Conservation (phyloP, 805 yeast genomes). For the Wickerhamiella sergipiensis region DNA sequence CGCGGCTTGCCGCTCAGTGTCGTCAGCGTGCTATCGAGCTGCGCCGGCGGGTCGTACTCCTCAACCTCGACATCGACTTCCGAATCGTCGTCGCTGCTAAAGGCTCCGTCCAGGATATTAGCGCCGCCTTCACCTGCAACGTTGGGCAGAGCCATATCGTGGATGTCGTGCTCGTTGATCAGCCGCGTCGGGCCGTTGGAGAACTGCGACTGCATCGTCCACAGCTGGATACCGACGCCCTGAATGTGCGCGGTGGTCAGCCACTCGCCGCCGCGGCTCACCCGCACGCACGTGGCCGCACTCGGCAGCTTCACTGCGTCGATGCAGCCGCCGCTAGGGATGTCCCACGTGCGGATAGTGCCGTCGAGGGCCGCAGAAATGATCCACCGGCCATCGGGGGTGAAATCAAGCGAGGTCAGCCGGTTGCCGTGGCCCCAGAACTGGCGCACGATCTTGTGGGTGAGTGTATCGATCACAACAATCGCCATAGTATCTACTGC, state of each 20-base stretch:
- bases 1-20: slow-evolving; percentile 72
- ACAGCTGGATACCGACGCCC: slow-evolving; percentile 77
- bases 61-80: slow-evolving; percentile 29
- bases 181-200: slow-evolving; percentile 50
- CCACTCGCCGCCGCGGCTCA: slow-evolving; percentile 80
- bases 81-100: slow-evolving; percentile 31
- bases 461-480: slow-evolving; percentile 66
- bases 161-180: slow-evolving; percentile 52
- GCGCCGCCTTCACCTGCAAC: slow-evolving; percentile 67
- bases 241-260: slow-evolving; percentile 86
- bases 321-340: slow-evolving; percentile 92
- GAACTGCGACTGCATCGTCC: slow-evolving; percentile 88
- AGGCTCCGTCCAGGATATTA: slow-evolving; percentile 64
- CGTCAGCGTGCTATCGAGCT: slow-evolving; percentile 45
- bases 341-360: slow-evolving; percentile 90
- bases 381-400: slow-evolving; percentile 93
- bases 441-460: slow-evolving; percentile 73
- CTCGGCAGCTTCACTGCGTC: slow-evolving; percentile 72
- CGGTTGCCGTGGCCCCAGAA: slow-evolving; percentile 83
- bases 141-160: slow-evolving; percentile 49
- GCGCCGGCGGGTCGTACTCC: slow-evolving; percentile 26
- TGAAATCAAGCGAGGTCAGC: slow-evolving; percentile 75
- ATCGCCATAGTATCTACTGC: slow-evolving; percentile 79
- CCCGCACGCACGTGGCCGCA: slow-evolving; percentile 68
- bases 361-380: slow-evolving; percentile 72